Evolutionary conservation across 106 monocot genomes (phyloP), one percentile per base, ranked within the genome.

Genomic region (Allium fistulosum): DNA sequence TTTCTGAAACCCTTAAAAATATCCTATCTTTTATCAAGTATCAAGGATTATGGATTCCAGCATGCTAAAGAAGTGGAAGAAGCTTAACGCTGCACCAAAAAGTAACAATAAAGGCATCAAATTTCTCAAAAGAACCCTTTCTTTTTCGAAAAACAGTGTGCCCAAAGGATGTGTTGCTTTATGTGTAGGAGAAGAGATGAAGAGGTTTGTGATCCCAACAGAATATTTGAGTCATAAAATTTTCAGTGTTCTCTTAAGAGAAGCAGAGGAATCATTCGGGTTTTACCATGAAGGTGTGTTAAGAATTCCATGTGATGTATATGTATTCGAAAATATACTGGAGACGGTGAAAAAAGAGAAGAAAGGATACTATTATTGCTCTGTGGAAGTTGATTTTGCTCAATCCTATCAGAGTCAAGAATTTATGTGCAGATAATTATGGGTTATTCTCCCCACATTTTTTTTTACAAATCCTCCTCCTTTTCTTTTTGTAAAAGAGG

Each of bases 11-110:
- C 10, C 52, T 53, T 53, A 9, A 53, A 53, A 1, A 9, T 10
- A 10, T 53, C 13, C 13, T 13, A 55, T 0, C 13, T 15, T 15
- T 4, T 15, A 11, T 55, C 53, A 55, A 75, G 82, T 68, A 84
- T 87, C n/a, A 87, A 37, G 37, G 37, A 80, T 56, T 82, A 78
- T 66, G 53, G 53, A 55, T 11, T 55, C 53, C 53, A 77, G 75
- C 51, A 88, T 88, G 82, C 78, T 92, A 17, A 88, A 82, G 85
- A 87, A 88, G 76, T 92, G 92, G 92, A 87, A 85, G 78, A 92
- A 84, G 75, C 76, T 87, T n/a, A 81, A 86, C 1, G 83, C 78
- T n/a, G 27, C 82, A 12, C 75, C 79, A 9, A 91, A 78, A 52
- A 79, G 14, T 53, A 69, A 70, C 45, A 67, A 68, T 74, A 76